Conservation (phyloP, 352 stramenopile genomes). For the Stephanocyclus meneghinianus region DNA sequence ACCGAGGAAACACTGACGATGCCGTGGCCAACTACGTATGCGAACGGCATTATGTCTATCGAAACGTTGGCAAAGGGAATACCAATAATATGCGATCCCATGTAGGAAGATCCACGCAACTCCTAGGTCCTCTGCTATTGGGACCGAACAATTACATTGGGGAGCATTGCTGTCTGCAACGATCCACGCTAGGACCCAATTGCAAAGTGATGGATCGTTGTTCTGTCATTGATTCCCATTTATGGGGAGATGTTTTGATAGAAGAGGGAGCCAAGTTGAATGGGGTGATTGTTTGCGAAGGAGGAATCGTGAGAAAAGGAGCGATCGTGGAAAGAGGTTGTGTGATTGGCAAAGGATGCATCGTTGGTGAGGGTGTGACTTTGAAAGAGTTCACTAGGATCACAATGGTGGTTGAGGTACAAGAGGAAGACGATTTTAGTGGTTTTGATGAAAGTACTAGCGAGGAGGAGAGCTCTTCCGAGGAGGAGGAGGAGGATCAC, state of each 20-base stretch:
- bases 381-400: slow-evolving; percentile 81
- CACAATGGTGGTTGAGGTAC: slow-evolving; percentile 60
- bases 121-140: slow-evolving; percentile 71
- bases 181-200: slow-evolving; percentile 69
- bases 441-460: slow-evolving; percentile 30
- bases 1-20: not conserved
- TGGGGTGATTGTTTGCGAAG: slow-evolving; percentile 71
- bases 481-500: slow-evolving; percentile 27
- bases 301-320: slow-evolving; percentile 57
- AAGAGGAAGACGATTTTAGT: slow-evolving; percentile 63
- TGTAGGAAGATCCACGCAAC: slow-evolving; percentile 53
- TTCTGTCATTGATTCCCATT: slow-evolving; percentile 62
- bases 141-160: slow-evolving; percentile 66
- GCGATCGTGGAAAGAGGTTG: slow-evolving; percentile 72
- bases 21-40: slow-evolving; percentile 44
- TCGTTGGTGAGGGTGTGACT: slow-evolving; percentile 68
- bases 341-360: slow-evolving; percentile 77
- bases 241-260: slow-evolving; percentile 72
- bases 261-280: slow-evolving; percentile 62
- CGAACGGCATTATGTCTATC: slow-evolving; percentile 66
- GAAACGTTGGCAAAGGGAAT: slow-evolving; percentile 42
- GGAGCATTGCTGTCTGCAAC: slow-evolving; percentile 61
- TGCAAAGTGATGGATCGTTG: slow-evolving; percentile 62
- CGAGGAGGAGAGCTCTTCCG: slow-evolving; percentile 28
- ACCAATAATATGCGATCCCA: slow-evolving; percentile 35